Conservation (phyloP, 164 flowering plant species). For the Annona squamosa region DNA sequence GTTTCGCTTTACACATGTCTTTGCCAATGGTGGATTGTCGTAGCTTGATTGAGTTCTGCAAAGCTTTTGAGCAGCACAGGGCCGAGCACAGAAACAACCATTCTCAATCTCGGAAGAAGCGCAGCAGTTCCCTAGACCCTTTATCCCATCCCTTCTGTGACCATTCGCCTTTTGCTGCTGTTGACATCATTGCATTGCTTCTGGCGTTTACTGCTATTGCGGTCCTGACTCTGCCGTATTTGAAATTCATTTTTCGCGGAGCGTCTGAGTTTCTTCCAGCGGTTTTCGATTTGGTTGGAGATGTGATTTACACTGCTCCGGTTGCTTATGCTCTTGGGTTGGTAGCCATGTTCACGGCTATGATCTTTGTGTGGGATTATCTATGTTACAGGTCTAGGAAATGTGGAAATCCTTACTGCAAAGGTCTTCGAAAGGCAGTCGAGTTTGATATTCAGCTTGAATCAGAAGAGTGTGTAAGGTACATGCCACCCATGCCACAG, state of each 20-base stretch:
- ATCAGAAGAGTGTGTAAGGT: slow-evolving; percentile 51
- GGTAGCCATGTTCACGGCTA: slow-evolving; percentile 19
- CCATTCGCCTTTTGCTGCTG: slow-evolving; percentile 36
- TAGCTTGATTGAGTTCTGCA: slow-evolving; percentile 50
- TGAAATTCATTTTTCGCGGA: slow-evolving; percentile 29
- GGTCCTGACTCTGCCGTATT: slow-evolving; percentile 30
- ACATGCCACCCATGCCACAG: slow-evolving; percentile 25
- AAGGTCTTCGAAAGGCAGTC: slow-evolving; percentile 48
- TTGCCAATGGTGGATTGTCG: slow-evolving; percentile 54
- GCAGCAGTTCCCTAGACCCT: slow-evolving; percentile 21
- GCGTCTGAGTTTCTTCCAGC: slow-evolving; percentile 28
- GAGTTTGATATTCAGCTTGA: slow-evolving; percentile 61
- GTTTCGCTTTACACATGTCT: slow-evolving; percentile 7
- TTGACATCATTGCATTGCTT: slow-evolving; percentile 32
- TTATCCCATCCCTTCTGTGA: slow-evolving; percentile 32
- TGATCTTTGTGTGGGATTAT: slow-evolving; percentile 33
- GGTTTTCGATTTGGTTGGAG: slow-evolving; percentile 13
- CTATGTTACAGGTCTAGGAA: slow-evolving; percentile 29
- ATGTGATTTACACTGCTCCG: slow-evolving; percentile 26
- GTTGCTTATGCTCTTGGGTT: slow-evolving; percentile 28
- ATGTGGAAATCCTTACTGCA: slow-evolving; percentile 49
- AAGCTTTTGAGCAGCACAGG: slow-evolving; percentile 40
- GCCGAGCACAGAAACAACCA: slow-evolving; percentile 17
- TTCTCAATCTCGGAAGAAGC: slow-evolving; percentile 20
- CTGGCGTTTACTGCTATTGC: slow-evolving; percentile 31